Percentiles rank a stretch among this genome's conserved stretches.
These are phyloP conservation scores for Cladosporium sp. DNA, from an alignment of 2,329 filamentous ascomycete genomes.

Conservation along the genomic window DNA sequence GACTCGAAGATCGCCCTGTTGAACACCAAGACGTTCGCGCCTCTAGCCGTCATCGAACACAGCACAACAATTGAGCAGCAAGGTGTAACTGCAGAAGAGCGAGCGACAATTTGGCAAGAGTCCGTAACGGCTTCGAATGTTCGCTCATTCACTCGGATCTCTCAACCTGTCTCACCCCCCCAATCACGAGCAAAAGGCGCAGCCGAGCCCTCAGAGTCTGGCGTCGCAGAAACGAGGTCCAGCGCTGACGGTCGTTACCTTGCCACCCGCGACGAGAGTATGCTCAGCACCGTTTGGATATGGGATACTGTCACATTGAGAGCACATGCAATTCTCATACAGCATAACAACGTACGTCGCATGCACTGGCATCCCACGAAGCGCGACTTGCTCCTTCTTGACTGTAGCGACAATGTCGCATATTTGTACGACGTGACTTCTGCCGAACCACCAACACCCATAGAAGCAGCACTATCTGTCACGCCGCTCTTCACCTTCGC, in stretches of 20 bases:
- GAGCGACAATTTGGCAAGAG: conserved; percentile 30
- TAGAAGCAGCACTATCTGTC: conserved; percentile 15
- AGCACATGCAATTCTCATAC: conserved; percentile 40
- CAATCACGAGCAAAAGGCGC: conserved; percentile 22
- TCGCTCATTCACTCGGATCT: conserved; percentile 24
- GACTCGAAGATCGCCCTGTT: conserved; percentile 28
- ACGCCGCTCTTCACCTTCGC: conserved; percentile 21
- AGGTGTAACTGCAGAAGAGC: background rate
- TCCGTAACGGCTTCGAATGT: conserved; percentile 25
- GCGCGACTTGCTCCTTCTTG: conserved; percentile 37
- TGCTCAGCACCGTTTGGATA: conserved; percentile 44
- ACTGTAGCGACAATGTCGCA: conserved; percentile 37
- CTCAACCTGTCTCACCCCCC: conserved; percentile 28
- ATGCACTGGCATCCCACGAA: conserved; percentile 42
- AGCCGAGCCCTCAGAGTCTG: conserved; percentile 33
- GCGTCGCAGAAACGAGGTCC: conserved; percentile 26
- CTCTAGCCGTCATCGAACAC: conserved; percentile 27
- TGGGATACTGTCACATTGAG: conserved; percentile 40
- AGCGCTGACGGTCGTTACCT: conserved; percentile 27
- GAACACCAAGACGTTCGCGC: conserved; percentile 29
- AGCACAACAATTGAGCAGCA: conserved; percentile 27
- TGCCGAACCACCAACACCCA: conserved; percentile 18
- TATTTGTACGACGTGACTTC: conserved; percentile 35
- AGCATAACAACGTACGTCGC: conserved; percentile 41
- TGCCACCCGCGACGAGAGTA: conserved; percentile 28